A percentile compares a stretch with the other conserved stretches of the same genome.
phyloP scores from a whole-genome alignment of 352 stramenopile genomes.

The Globisporangium yorkense region DNA sequence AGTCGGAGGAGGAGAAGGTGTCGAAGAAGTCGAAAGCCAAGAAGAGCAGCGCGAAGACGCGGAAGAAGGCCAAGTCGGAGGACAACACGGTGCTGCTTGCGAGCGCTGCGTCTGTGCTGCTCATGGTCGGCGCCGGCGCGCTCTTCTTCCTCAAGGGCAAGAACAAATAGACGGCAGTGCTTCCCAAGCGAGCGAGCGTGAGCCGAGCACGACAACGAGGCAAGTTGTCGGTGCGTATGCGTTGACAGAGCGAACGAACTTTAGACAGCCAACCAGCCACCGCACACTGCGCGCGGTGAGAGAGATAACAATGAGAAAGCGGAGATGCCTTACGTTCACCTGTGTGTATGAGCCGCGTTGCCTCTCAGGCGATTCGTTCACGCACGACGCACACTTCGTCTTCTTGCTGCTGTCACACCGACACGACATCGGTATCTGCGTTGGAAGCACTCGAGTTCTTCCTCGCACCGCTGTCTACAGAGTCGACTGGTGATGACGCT shows the following conservation, averaged over 20 bases:
- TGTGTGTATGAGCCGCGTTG: no score
- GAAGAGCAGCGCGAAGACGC: constrained; percentile 31
- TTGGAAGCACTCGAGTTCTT: background rate
- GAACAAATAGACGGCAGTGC: constrained; percentile 20
- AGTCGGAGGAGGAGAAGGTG: constrained; percentile 38
- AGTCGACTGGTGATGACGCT: background rate
- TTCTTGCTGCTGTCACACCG: background rate
- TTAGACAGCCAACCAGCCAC: background rate
- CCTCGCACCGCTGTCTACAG: background rate
- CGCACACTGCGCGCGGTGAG: constrained; percentile 1
- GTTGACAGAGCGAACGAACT: background rate
- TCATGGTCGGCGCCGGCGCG: constrained; percentile 40
- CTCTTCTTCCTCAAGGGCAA: constrained; percentile 65
- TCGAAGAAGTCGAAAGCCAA: constrained; percentile 33
- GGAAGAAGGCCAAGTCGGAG: constrained; percentile 15
- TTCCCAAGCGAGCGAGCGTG: background rate
- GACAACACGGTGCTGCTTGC: constrained; percentile 25
- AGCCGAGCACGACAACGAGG: constrained; percentile 1
- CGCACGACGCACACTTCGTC: background rate
- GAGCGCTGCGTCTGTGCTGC: constrained; percentile 29
- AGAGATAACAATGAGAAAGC: no score
- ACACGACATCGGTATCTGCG: background rate
- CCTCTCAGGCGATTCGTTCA: no score
- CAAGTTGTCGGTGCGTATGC: background rate
- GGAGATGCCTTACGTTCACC: no score